These are phyloP conservation scores for Primulina huaijiensis DNA, from an alignment of 257 asterid genomes.

Conservation along the genomic window DNA sequence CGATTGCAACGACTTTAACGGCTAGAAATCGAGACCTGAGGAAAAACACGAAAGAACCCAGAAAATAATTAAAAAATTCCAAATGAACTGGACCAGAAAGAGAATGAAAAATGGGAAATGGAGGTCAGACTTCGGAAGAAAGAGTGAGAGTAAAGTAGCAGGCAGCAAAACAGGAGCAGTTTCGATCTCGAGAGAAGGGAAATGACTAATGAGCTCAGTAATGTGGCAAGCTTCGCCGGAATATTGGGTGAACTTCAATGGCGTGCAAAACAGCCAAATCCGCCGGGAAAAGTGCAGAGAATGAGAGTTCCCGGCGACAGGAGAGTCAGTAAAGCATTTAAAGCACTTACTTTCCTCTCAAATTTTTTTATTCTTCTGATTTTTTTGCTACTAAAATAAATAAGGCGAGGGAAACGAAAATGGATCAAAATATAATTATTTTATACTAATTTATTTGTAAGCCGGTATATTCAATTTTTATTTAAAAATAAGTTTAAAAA, in stretches of 20 bases:
- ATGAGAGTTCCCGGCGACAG: slow-evolving; percentile 38
- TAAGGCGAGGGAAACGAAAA: neutral
- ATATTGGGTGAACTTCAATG: slow-evolving; percentile 1
- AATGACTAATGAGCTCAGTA: slow-evolving; percentile 21
- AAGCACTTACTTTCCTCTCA: slow-evolving; percentile 29
- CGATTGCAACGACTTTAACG: slow-evolving; percentile 22
- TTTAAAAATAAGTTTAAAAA: too few relatives aligned
- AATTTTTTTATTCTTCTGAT: slow-evolving; percentile 20
- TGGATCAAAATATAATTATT: too few relatives aligned
- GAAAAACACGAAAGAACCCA: slow-evolving; percentile 8
- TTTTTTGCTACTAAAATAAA: too few relatives aligned
- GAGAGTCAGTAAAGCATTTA: slow-evolving; percentile 35
- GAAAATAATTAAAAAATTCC: slow-evolving; percentile 7
- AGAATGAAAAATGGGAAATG: slow-evolving; percentile 4
- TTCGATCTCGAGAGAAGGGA: slow-evolving; percentile 31
- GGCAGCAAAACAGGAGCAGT: neutral
- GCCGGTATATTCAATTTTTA: too few relatives aligned
- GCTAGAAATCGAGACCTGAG: slow-evolving; percentile 21
- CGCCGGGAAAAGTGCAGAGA: slow-evolving; percentile 21
- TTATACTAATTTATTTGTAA: too few relatives aligned
- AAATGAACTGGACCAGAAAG: neutral
- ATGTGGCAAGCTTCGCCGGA: slow-evolving; percentile 20
- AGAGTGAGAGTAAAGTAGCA: slow-evolving; percentile 9
- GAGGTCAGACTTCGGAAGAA: neutral
- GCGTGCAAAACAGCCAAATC: slow-evolving; percentile 5